A percentile compares a stretch with the other conserved stretches of the same genome.
Evolutionary conservation across 2,329 filamentous ascomycete species (phyloP).

Genomic region (Aureobasidium namibiae): DNA sequence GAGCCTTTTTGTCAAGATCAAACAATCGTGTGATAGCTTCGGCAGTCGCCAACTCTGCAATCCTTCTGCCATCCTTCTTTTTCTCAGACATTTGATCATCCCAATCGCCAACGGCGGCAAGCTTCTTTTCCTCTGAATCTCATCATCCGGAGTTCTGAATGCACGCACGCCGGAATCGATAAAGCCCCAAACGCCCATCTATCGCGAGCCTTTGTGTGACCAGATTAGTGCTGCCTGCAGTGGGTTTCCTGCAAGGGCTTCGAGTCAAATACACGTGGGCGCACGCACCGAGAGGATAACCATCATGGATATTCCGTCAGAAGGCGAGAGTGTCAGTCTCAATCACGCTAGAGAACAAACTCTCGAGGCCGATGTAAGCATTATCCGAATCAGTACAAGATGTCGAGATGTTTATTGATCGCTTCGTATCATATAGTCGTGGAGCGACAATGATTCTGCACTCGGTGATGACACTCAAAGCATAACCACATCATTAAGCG

Average conservation of each 20-base stretch:
- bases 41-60: background rate
- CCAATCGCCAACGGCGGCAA: background rate
- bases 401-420: background rate
- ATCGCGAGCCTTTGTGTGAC: background rate
- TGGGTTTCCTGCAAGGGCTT: background rate
- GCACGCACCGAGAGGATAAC: background rate
- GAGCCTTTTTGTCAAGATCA: conserved; percentile 1
- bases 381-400: background rate
- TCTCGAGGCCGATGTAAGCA: conserved; percentile 28
- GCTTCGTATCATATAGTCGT: background rate
- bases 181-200: background rate
- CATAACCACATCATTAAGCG: conserved; percentile 26
- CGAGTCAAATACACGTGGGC: background rate
- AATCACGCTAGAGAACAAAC: conserved; percentile 26
- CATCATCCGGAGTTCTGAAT: background rate
- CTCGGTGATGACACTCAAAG: conserved; percentile 29
- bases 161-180: background rate
- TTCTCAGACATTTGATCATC: background rate
- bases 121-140: background rate
- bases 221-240: background rate
- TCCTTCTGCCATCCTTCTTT: background rate
- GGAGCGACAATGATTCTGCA: conserved; percentile 28
- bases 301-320: background rate
- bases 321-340: conserved; percentile 7
- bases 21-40: background rate